Evolutionary conservation across 495 filamentous ascomycete genomes (phyloP).

Genomic region (Aspergillus baeticus): DNA sequence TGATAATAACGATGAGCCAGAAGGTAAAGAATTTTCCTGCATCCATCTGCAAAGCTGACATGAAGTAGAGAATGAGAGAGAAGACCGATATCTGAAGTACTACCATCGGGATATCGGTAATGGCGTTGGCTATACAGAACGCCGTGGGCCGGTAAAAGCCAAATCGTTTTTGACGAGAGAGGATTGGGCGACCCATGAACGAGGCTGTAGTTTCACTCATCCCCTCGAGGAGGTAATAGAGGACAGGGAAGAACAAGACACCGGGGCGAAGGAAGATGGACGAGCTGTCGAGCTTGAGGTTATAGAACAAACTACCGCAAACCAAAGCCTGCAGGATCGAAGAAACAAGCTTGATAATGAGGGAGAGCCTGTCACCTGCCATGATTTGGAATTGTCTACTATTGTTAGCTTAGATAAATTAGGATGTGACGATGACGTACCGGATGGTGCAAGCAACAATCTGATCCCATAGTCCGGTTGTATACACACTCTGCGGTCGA

Average conservation of each 20-base stretch:
- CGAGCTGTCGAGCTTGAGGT: constrained; percentile 33
- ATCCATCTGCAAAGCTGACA: constrained; percentile 63
- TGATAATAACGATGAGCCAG: constrained; percentile 64
- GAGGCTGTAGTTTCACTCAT: constrained; percentile 39
- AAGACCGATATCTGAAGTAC: constrained; percentile 68
- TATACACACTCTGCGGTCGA: constrained; percentile 47
- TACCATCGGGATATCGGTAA: constrained; percentile 71
- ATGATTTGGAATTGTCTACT: constrained; percentile 38
- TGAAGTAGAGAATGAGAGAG: constrained; percentile 76
- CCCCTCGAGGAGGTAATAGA: constrained; percentile 40
- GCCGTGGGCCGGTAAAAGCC: constrained; percentile 78
- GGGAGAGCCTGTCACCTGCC: constrained; percentile 37
- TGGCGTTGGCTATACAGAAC: constrained; percentile 76
- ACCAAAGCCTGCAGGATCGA: constrained; percentile 40
- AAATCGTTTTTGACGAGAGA: constrained; percentile 49
- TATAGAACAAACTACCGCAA: constrained; percentile 43
- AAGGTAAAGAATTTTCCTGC: constrained; percentile 79
- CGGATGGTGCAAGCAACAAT: constrained; percentile 53
- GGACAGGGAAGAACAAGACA: constrained; percentile 37
- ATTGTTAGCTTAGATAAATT: background rate
- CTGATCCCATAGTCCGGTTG: constrained; percentile 55
- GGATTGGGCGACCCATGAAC: constrained; percentile 43
- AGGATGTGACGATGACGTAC: constrained; percentile 1
- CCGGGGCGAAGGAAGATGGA: constrained; percentile 43
- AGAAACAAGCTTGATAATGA: constrained; percentile 30